A percentile compares a stretch with the other conserved stretches of the same genome.
Conservation (phyloP, 495 filamentous ascomycete genomes). For the Choiromyces venosus region DNA sequence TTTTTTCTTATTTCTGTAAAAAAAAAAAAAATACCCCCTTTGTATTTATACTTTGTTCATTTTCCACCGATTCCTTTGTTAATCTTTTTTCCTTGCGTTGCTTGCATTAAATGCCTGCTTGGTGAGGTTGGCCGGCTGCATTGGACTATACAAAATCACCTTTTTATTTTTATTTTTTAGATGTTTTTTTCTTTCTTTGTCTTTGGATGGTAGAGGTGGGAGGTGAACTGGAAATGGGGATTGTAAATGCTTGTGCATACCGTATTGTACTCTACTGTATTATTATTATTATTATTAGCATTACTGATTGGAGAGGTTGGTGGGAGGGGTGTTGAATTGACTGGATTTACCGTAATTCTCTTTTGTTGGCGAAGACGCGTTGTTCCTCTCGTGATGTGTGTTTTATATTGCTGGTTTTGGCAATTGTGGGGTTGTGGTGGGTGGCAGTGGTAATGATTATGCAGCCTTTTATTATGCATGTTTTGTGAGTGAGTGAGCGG, state of each 20-base stretch:
- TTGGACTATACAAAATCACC: neutral
- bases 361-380: neutral
- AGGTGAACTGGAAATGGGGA: neutral
- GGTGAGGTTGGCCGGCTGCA: neutral
- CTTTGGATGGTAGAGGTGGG: neutral
- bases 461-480: neutral
- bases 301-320: neutral
- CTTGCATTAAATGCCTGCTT: neutral
- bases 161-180: neutral
- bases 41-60: neutral
- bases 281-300: neutral
- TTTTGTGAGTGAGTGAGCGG: neutral
- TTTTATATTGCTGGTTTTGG: neutral
- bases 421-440: neutral
- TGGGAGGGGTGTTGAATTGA: neutral
- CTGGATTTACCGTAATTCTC: no score
- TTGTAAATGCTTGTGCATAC: neutral
- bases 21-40: no score
- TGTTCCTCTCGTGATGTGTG: neutral
- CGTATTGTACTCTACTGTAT: neutral
- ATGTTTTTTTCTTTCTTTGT: neutral
- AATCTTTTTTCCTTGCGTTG: neutral
- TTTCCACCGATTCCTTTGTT: neutral
- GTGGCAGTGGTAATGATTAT: neutral
- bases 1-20: neutral